Evolutionary conservation across 2,329 filamentous ascomycete species (phyloP).

Genomic region (Hypoxylon sp.): DNA sequence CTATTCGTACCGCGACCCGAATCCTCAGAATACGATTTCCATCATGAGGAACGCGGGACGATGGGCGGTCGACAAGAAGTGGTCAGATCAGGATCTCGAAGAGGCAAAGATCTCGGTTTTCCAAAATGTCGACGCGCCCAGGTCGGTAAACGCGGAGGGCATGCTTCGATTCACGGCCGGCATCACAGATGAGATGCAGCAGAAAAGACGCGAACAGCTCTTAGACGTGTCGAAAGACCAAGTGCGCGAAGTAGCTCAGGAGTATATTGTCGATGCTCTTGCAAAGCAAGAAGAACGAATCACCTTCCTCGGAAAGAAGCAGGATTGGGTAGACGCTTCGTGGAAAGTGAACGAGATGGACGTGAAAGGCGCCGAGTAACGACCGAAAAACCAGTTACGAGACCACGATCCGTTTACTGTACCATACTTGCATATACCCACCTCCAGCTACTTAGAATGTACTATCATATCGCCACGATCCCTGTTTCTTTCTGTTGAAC

Average conservation of each 20-base stretch:
- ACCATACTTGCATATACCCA: conserved; percentile 50
- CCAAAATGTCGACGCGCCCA: conserved; percentile 87
- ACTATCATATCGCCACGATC: conserved; percentile 7
- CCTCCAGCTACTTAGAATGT: conserved; percentile 43
- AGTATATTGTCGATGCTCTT: conserved; percentile 76
- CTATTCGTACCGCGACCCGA: conserved; percentile 96
- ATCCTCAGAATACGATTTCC: conserved; percentile 84
- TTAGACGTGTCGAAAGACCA: conserved; percentile 85
- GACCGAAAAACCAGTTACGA: conserved; percentile 4
- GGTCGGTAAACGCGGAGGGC: conserved; percentile 86
- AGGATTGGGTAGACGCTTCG: conserved; percentile 74
- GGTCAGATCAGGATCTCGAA: conserved; percentile 86
- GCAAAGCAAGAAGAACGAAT: conserved; percentile 67
- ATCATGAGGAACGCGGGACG: conserved; percentile 84
- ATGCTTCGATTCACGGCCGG: conserved; percentile 86
- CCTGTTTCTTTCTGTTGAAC: not conserved
- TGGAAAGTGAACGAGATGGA: conserved; percentile 85
- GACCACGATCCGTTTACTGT: conserved; percentile 41
- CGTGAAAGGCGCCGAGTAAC: conserved; percentile 53
- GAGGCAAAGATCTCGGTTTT: conserved; percentile 97
- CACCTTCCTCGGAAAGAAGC: conserved; percentile 83
- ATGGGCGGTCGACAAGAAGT: conserved; percentile 83
- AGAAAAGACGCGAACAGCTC: conserved; percentile 81
- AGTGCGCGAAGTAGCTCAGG: conserved; percentile 81
- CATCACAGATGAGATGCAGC: conserved; percentile 87